phyloP scores from a whole-genome alignment of 352 stramenopile species.

The Elongisporangium senticosum region DNA sequence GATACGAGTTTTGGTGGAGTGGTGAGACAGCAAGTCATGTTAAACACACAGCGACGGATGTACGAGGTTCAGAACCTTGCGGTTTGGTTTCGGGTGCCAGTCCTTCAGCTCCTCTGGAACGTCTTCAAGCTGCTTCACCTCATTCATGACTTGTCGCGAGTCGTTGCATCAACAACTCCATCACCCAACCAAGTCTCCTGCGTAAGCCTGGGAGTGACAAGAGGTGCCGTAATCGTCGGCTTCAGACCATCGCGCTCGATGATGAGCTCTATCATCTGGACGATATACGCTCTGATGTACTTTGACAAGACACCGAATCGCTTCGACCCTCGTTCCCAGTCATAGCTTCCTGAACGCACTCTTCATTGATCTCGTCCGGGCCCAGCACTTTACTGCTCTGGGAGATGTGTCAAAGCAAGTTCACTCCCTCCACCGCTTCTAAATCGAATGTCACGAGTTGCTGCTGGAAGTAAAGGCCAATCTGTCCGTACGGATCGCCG shows the following conservation, averaged over 20 bases:
- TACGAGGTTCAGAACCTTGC: constrained; percentile 50
- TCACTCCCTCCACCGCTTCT: no score
- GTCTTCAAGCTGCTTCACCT: constrained; percentile 27
- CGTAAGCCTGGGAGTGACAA: neutral
- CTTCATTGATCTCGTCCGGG: no score
- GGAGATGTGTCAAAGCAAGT: no score
- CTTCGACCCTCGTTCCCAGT: neutral
- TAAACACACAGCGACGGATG: constrained; percentile 51
- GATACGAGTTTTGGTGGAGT: constrained; percentile 7
- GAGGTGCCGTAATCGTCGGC: no score
- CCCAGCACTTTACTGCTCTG: no score
- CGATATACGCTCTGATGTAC: constrained; percentile 11
- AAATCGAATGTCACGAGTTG: no score
- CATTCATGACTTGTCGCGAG: constrained; percentile 4
- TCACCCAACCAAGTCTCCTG: neutral
- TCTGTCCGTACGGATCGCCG: no score
- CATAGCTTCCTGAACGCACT: neutral
- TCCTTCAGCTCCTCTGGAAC: constrained; percentile 37
- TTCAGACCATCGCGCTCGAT: constrained; percentile 7
- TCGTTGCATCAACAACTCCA: constrained; percentile 1
- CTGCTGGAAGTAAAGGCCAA: no score
- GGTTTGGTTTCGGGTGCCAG: constrained; percentile 44
- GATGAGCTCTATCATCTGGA: constrained; percentile 7
- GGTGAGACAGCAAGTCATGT: constrained; percentile 13
- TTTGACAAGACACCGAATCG: neutral